Base-by-base conservation (phyloP, 331 rosid species). In the Spiraea crenata region DNA sequence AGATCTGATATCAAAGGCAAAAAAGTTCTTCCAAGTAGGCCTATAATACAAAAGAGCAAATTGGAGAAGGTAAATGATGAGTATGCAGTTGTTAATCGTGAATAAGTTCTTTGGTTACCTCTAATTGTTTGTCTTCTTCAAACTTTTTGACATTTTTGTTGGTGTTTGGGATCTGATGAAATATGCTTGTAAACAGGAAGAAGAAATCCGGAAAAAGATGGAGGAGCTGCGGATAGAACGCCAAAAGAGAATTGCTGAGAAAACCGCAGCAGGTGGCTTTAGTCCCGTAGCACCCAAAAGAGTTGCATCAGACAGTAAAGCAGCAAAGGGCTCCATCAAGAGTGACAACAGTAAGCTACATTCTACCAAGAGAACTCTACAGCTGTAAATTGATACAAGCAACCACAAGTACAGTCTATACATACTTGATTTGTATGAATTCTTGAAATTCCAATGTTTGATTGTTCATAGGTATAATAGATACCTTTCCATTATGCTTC, bases 161-260 rank as follows among this genome's bases (percentile, higher is more conserved):
- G 3, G 34, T 25, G 10, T 20, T 62, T 42, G 39, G 48, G 64
- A 56, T 38, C 49, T 48, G 63, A 64, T 82, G 78, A 45, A n/a
- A 58, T 54, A 67, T 69, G 70, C 25, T 70, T 69, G 66, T 76
- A 60, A 57, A 80, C 72, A 85, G 90, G 92, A 85, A 83, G 90
- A 87, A 62, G 92, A 87, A 80, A 77, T 63, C 3, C 67, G 92
- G 72, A 83, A 77, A 78, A 81, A 65, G 81, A 79, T 82, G 90
- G 92, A 87, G 67, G 90, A 85, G 66, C 14, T 76, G 79, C 8
- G 7, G 49, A 68, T n/a, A 3, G 86, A 87, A 75, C 88, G 88
- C 54, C 90, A 83, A 80, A 85, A 83, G 69, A 81, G 92, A 85
- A 87, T 87, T 5, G 83, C 88, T 5, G 92, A 85, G 79, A 85